Evolutionary conservation across 331 rosid genomes (phyloP).

Genomic region (Acacia concinna): DNA sequence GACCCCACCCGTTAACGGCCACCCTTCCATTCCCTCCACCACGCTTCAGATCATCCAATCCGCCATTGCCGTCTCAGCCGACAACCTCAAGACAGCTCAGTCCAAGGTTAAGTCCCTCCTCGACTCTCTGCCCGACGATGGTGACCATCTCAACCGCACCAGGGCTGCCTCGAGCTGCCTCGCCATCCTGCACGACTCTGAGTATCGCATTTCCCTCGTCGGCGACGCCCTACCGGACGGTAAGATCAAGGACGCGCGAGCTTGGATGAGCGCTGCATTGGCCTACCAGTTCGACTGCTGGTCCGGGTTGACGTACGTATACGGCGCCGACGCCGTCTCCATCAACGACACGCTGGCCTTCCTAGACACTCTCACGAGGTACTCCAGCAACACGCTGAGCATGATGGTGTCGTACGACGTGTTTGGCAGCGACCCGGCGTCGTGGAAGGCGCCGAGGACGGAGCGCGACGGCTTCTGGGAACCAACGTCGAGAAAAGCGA

Average conservation of each 20-base stretch:
- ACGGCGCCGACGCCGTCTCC: conserved; percentile 55
- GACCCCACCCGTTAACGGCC: not conserved
- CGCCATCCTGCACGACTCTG: conserved; percentile 45
- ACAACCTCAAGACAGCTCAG: conserved; percentile 43
- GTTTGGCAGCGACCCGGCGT: conserved; percentile 48
- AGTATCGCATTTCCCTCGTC: conserved; percentile 51
- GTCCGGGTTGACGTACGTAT: conserved; percentile 69
- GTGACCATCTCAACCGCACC: conserved; percentile 33
- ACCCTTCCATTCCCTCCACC: conserved; percentile 32
- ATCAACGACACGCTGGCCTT: conserved; percentile 60
- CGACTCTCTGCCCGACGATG: not conserved
- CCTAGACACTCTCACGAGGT: conserved; percentile 36
- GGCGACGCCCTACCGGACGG: conserved; percentile 41
- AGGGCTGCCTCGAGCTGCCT: conserved; percentile 51
- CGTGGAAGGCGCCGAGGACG: conserved; percentile 69
- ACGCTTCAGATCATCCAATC: conserved; percentile 45
- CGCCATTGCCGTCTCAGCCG: conserved; percentile 42
- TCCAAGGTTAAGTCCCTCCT: conserved; percentile 47
- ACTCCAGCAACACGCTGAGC: conserved; percentile 75
- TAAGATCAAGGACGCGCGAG: conserved; percentile 57
- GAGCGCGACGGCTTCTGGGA: conserved; percentile 83
- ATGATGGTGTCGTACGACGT: conserved; percentile 64
- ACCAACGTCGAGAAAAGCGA: not conserved
- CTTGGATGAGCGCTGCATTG: conserved; percentile 73
- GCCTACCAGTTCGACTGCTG: conserved; percentile 75